These are phyloP conservation scores for Sanchytrium tribonematis DNA, from an alignment of 371 early-diverging fungal species.

Conservation along the genomic window DNA sequence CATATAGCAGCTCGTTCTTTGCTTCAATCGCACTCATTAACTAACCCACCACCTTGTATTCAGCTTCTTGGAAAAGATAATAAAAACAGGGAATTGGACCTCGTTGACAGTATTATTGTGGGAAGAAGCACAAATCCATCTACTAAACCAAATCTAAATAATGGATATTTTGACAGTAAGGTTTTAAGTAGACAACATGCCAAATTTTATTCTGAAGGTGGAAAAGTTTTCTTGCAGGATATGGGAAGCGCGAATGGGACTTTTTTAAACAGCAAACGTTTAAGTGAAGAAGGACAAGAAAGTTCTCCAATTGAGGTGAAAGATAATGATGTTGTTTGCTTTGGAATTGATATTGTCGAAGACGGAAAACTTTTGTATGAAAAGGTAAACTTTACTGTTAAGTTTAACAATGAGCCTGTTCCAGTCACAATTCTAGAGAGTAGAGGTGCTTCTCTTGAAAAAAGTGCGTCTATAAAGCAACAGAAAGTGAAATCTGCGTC, in stretches of 20 bases:
- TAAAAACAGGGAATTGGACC: neutral
- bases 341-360: conserved; percentile 1
- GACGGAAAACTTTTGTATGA: neutral
- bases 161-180: neutral
- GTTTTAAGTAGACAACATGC: neutral
- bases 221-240: neutral
- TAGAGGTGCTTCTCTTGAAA: neutral
- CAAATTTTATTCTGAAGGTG: neutral
- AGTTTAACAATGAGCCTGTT: neutral
- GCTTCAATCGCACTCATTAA: neutral
- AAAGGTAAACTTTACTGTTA: neutral
- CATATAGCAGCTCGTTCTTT: neutral
- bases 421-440: conserved; percentile 1
- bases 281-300: conserved; percentile 3
- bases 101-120: neutral
- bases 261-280: conserved; percentile 3
- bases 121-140: neutral
- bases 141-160: neutral
- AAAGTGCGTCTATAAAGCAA: neutral
- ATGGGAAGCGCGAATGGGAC: conserved; percentile 1
- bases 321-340: neutral
- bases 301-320: neutral
- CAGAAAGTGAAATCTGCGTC: neutral
- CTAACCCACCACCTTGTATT: neutral
- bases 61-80: neutral